A percentile compares a stretch with the other conserved stretches of the same genome.
These are phyloP conservation scores for Russula olivacea DNA, from an alignment of 768 basidiomycete species.

Conservation along the genomic window DNA sequence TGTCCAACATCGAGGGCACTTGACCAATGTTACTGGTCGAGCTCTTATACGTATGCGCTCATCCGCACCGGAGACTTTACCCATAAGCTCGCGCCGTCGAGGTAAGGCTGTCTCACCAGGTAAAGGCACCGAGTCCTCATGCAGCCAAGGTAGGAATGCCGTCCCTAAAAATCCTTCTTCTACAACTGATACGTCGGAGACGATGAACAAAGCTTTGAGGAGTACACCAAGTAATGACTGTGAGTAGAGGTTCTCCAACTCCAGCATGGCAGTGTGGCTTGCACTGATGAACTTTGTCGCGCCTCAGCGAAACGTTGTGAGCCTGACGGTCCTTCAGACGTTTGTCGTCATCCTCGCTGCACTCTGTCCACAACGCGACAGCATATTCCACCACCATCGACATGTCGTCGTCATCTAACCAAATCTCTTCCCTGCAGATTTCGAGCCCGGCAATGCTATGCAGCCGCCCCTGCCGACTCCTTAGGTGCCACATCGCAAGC, in stretches of 20 bases:
- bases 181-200: slow-evolving; percentile 58
- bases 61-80: slow-evolving; percentile 23
- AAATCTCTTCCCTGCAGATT: not conserved
- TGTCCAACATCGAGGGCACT: slow-evolving; percentile 93
- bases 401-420: not conserved
- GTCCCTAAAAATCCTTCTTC: slow-evolving; percentile 42
- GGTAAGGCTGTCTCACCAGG: slow-evolving; percentile 37
- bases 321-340: slow-evolving; percentile 23
- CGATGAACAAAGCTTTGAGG: slow-evolving; percentile 72
- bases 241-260: not conserved
- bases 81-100: not conserved
- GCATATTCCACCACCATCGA: not conserved
- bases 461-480: not conserved
- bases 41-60: slow-evolving; percentile 44
- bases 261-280: too few species aligned
- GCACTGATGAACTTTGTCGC: too few species aligned
- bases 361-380: slow-evolving; percentile 2
- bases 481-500: slow-evolving; percentile 16
- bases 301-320: slow-evolving; percentile 30
- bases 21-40: slow-evolving; percentile 51
- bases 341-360: slow-evolving; percentile 14
- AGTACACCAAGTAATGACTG: slow-evolving; percentile 31
- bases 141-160: slow-evolving; percentile 44
- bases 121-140: slow-evolving; percentile 39
- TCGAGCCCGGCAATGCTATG: not conserved